A percentile compares a stretch with the other conserved stretches of the same genome.
phyloP scores from a whole-genome alignment of 306 rosid species.

The Styphnolobium japonicum region DNA sequence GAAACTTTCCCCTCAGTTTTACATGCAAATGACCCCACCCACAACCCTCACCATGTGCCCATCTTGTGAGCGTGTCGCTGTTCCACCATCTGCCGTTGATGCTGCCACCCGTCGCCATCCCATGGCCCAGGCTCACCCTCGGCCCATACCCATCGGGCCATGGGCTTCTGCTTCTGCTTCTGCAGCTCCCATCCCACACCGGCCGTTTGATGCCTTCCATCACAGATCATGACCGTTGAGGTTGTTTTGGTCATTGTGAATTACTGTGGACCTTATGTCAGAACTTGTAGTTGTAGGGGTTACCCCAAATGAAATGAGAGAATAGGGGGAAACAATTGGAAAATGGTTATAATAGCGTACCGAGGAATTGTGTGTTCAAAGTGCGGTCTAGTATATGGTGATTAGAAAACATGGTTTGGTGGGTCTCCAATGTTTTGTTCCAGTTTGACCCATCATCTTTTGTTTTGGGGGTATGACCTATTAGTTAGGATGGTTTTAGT shows the following conservation, averaged over 20 bases:
- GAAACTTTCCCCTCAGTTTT: constrained; percentile 92
- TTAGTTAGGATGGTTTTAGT: neutral
- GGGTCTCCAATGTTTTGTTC: constrained; percentile 36
- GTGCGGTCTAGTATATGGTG: constrained; percentile 15
- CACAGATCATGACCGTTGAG: neutral
- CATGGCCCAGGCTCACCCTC: constrained; percentile 12
- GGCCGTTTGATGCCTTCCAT: constrained; percentile 33
- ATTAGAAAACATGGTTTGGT: constrained; percentile 16
- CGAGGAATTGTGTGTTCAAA: neutral
- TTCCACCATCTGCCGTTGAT: constrained; percentile 50
- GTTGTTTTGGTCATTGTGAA: constrained; percentile 24
- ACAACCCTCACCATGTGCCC: constrained; percentile 98
- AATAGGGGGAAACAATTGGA: neutral
- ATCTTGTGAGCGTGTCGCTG: constrained; percentile 85
- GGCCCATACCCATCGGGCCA: constrained; percentile 27
- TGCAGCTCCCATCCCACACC: neutral
- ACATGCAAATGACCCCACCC: constrained; percentile 98
- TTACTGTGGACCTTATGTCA: neutral
- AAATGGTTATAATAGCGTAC: neutral
- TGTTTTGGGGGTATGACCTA: constrained; percentile 11
- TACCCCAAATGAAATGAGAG: neutral
- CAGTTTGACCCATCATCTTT: constrained; percentile 28
- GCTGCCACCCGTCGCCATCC: constrained; percentile 23
- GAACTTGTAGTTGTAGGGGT: neutral
- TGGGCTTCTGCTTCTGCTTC: constrained; percentile 24